phyloP scores from a whole-genome alignment of 2,329 filamentous ascomycete species.

The Botrytis galanthina region DNA sequence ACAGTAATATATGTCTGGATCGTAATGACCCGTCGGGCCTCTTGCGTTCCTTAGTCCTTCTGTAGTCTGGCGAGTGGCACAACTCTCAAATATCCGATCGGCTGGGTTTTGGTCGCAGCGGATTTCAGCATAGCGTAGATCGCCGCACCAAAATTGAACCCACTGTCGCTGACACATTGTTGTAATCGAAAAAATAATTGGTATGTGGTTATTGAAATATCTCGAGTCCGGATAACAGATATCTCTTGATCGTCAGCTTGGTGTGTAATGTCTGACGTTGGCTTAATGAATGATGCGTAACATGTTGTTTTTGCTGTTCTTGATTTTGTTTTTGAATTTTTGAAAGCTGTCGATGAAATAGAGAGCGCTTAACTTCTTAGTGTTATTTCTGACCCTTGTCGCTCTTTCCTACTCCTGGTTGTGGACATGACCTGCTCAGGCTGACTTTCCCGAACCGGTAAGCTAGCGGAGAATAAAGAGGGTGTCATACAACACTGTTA shows the following conservation, averaged over 20 bases:
- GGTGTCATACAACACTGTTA: background rate
- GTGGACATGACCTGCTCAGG: background rate
- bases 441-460: background rate
- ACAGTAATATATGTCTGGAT: background rate
- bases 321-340: background rate
- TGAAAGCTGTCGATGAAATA: too few species aligned
- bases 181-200: background rate
- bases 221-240: background rate
- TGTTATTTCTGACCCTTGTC: background rate
- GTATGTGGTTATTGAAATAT: background rate
- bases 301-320: background rate
- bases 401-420: background rate
- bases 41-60: too few species aligned
- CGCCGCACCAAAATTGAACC: background rate
- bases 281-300: background rate
- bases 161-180: constrained; percentile 5
- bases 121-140: background rate
- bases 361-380: background rate
- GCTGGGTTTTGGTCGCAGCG: background rate
- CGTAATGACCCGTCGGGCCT: background rate
- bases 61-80: background rate
- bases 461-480: background rate
- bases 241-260: background rate
- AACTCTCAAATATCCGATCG: background rate
- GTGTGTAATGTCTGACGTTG: background rate